Evolutionary conservation across 257 asterid genomes (phyloP).

Genomic region (Lycium barbarum): DNA sequence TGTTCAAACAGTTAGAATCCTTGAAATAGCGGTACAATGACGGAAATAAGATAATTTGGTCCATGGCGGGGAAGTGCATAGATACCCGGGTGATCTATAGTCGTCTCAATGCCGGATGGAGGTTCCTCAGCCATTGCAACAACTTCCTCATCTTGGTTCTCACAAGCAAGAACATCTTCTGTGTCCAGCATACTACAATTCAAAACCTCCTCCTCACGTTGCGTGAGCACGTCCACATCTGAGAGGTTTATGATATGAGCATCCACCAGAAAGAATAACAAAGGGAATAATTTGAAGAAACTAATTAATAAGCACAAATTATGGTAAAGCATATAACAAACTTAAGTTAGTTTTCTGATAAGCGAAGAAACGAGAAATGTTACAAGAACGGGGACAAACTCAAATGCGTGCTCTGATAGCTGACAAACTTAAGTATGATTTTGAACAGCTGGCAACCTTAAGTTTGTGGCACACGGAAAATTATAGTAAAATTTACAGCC

Average conservation of each 20-base stretch:
- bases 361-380: neutral
- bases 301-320: neutral
- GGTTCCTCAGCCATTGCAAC: conserved; percentile 72
- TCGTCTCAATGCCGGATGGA: conserved; percentile 45
- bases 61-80: conserved; percentile 4
- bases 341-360: conserved; percentile 1
- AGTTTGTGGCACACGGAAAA: neutral
- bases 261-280: conserved; percentile 9
- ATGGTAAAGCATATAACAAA: neutral
- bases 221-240: conserved; percentile 54
- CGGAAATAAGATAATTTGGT: conserved; percentile 3
- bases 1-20: conserved; percentile 5
- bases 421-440: neutral
- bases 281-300: conserved; percentile 7
- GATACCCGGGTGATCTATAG: conserved; percentile 49
- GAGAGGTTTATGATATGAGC: conserved; percentile 25
- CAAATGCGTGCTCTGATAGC: neutral
- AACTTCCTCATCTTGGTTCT: conserved; percentile 72
- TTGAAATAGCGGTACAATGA: neutral
- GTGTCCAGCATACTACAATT: conserved; percentile 59
- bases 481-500: neutral
- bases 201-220: conserved; percentile 65
- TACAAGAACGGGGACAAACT: neutral
- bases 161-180: conserved; percentile 65
- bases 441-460: neutral